A percentile compares a stretch with the other conserved stretches of the same genome.
Evolutionary conservation across 2,329 filamentous ascomycete species (phyloP).

Genomic region (Xylariaceae sp.): DNA sequence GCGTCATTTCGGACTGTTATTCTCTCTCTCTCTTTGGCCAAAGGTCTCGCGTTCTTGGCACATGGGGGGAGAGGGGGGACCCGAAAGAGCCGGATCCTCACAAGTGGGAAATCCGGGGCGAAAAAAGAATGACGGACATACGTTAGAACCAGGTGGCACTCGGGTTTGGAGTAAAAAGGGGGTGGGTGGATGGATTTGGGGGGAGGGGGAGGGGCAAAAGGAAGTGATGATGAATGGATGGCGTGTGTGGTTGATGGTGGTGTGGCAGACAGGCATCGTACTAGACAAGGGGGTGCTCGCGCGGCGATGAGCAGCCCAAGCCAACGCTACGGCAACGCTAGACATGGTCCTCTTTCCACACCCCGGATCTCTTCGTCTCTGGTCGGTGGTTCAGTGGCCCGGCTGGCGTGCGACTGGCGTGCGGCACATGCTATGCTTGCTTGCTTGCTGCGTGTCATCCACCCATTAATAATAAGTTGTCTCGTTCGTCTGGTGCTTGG

Average conservation of each 20-base stretch:
- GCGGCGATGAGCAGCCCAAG: slow-evolving; percentile 18
- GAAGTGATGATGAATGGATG: slow-evolving; percentile 12
- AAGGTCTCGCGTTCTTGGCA: slow-evolving; percentile 12
- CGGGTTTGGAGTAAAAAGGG: background rate
- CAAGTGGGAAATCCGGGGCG: slow-evolving; percentile 19
- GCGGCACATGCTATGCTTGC: too few species aligned
- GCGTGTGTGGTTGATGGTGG: slow-evolving; percentile 16
- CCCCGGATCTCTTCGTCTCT: slow-evolving; percentile 8
- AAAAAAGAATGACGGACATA: background rate
- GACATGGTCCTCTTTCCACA: slow-evolving; percentile 13
- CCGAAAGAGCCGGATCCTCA: slow-evolving; percentile 12
- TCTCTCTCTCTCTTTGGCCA: background rate
- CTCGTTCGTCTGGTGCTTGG: too few species aligned
- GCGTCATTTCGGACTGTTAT: slow-evolving; percentile 2
- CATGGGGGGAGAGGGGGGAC: background rate
- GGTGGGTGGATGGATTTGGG: slow-evolving; percentile 3
- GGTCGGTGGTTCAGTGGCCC: slow-evolving; percentile 9
- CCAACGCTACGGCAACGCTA: slow-evolving; percentile 21
- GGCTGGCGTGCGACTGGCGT: too few species aligned
- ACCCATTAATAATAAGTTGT: background rate
- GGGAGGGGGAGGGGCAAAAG: background rate
- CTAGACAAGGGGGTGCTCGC: slow-evolving; percentile 29
- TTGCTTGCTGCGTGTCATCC: slow-evolving; percentile 9
- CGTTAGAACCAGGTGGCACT: background rate
- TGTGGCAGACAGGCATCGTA: slow-evolving; percentile 27